Evolutionary conservation across 1,284 basidiomycete genomes (phyloP), one percentile per base, ranked within the genome.

Genomic region (Phlebopus sp.): DNA sequence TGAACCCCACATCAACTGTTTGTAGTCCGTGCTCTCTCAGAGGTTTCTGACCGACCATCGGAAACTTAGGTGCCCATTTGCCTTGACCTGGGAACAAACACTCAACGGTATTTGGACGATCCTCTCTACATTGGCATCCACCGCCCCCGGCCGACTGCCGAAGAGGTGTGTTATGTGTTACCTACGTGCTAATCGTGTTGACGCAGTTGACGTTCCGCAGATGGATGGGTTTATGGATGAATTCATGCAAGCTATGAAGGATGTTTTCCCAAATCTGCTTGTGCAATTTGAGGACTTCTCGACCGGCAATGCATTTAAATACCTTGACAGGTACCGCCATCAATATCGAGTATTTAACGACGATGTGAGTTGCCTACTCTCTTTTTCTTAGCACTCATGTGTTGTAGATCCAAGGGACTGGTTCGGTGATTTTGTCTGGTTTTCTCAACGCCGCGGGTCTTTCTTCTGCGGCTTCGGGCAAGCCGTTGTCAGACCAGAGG

Each of bases 201-300:
- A 5, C 37, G 15, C 11, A 25, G 19, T 53, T 23, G 62, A 31
- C 4, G 15, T 13, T 8, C 2, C n/a, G 2, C 37, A 87, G 75
- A 84, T 85, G 75, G 77, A 80, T 46, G 81, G 73, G 51, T 90
- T 92, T 66, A 84, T 92, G 79, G 81, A 87, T 52, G 84, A 87
- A 57, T 90, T 92, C 64, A 91, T 92, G 86, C 66, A 70, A 4
- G 84, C 85, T 10, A 82, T 86, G 71, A 68, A 70, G 37, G 73
- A 78, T 35, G 75, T 80, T 41, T 87, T 87, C 68, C 90, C 90
- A 10, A 73, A 82, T 50, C 73, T 86, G 47, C 76, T 91, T 55
- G 78, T 92, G 23, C 90, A 92, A 58, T 92, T 91, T 59, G 90
- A 92, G 59, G 85, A 87, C 60, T 87, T 86, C 57, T 86, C 84